phyloP scores from a whole-genome alignment of 371 early-diverging fungal genomes.

The Haplosporangium sp. region DNA sequence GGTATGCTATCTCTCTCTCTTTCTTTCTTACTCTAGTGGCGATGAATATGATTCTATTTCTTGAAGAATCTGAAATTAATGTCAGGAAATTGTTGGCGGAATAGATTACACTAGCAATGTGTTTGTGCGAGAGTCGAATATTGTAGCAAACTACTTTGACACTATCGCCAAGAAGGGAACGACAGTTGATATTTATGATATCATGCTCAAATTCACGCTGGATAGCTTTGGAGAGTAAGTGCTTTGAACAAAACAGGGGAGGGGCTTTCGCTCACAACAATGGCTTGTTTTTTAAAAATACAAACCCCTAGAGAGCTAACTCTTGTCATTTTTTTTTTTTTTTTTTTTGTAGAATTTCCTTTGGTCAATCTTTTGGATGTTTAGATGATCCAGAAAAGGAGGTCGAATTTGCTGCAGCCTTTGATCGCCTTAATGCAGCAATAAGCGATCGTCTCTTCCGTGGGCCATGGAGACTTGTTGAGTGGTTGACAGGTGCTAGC shows the following conservation, averaged over 20 bases:
- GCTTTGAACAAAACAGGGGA: neutral
- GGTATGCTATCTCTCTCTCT: slow-evolving; percentile 47
- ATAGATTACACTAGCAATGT: slow-evolving; percentile 54
- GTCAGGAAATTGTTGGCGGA: too few relatives aligned
- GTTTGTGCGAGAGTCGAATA: slow-evolving; percentile 61
- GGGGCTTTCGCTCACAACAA: too few relatives aligned
- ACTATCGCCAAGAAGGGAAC: slow-evolving; percentile 50
- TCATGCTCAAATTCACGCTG: slow-evolving; percentile 71
- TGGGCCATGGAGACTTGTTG: slow-evolving; percentile 39
- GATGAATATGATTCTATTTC: too few relatives aligned
- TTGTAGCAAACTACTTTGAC: slow-evolving; percentile 54
- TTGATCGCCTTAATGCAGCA: slow-evolving; percentile 47
- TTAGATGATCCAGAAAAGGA: slow-evolving; percentile 36
- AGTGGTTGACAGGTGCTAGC: slow-evolving; percentile 23
- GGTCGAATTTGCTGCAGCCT: slow-evolving; percentile 49
- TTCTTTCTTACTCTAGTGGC: too few relatives aligned
- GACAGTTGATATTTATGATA: slow-evolving; percentile 68
- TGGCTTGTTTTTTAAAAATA: too few relatives aligned
- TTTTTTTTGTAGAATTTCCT: slow-evolving; percentile 33
- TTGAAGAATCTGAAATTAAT: too few relatives aligned
- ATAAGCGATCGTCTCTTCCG: slow-evolving; percentile 46
- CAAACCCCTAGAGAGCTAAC: too few relatives aligned
- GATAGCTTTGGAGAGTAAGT: slow-evolving; percentile 72
- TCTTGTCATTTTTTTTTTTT: neutral
- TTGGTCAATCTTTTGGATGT: slow-evolving; percentile 54